A percentile compares a stretch with the other conserved stretches of the same genome.
These are phyloP conservation scores for Aspergillus ellipticus DNA, from an alignment of 495 filamentous ascomycete genomes.

Conservation along the genomic window DNA sequence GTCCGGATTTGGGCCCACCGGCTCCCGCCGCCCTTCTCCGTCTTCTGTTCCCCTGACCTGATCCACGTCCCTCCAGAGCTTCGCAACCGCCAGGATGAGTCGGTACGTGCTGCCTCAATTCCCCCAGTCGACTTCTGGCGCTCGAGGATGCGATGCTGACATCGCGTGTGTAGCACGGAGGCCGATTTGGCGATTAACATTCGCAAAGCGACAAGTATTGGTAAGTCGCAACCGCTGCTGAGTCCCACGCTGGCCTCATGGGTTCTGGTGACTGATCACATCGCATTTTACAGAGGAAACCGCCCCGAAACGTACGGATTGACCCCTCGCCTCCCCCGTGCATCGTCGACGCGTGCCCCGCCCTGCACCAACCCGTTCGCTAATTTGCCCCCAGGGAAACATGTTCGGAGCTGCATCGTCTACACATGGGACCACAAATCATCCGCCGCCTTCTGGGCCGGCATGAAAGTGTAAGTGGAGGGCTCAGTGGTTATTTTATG, in stretches of 20 bases:
- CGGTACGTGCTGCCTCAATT: constrained; percentile 31
- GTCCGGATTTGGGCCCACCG: constrained; percentile 25
- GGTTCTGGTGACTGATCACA: constrained; percentile 25
- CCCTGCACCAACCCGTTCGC: not conserved
- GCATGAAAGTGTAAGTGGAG: constrained; percentile 87
- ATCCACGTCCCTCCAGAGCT: constrained; percentile 22
- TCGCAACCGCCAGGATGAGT: constrained; percentile 37
- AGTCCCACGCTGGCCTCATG: not conserved
- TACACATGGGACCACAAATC: constrained; percentile 99
- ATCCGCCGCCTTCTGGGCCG: constrained; percentile 91
- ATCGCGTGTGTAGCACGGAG: constrained; percentile 63
- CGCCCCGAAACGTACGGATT: constrained; percentile 77
- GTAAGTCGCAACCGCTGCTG: constrained; percentile 35
- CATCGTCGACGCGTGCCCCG: not conserved
- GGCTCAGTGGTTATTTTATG: not conserved
- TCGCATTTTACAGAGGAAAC: constrained; percentile 66
- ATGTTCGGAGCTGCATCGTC: constrained; percentile 96
- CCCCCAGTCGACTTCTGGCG: not conserved
- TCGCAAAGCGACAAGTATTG: constrained; percentile 89
- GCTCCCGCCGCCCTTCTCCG: constrained; percentile 14
- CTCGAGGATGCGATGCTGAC: constrained; percentile 10
- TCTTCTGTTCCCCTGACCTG: constrained; percentile 18
- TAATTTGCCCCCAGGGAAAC: constrained; percentile 60
- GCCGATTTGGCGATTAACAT: constrained; percentile 93
- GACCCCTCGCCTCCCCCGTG: not conserved